These are phyloP conservation scores for Teratosphaeria gauchensis DNA, from an alignment of 2,329 filamentous ascomycete species.

Conservation along the genomic window DNA sequence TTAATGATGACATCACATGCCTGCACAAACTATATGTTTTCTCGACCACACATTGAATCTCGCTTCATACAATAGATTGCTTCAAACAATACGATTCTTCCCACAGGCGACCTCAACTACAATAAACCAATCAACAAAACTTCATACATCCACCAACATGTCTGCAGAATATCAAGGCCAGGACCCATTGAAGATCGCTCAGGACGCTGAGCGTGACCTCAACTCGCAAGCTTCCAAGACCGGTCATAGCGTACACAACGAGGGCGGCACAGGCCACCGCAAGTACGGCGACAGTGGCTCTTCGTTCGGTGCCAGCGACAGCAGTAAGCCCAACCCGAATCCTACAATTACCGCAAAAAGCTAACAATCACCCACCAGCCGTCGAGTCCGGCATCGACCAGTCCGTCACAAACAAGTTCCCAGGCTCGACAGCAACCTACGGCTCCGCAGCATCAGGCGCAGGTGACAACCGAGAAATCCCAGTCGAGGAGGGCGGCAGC, in stretches of 20 bases:
- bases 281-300: not conserved
- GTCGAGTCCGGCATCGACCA: constrained; percentile 40
- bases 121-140: not conserved
- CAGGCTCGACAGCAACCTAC: constrained; percentile 34
- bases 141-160: constrained; percentile 23
- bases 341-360: not conserved
- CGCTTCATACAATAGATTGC: not conserved
- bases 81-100: not conserved
- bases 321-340: constrained; percentile 10
- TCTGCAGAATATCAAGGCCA: constrained; percentile 33
- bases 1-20: not conserved
- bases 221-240: constrained; percentile 34
- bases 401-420: constrained; percentile 32
- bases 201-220: constrained; percentile 40
- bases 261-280: constrained; percentile 3
- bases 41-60: not conserved
- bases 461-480: constrained; percentile 40
- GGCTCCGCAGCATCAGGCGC: constrained; percentile 35
- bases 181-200: constrained; percentile 35
- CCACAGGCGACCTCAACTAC: not conserved
- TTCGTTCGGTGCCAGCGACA: constrained; percentile 22
- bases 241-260: constrained; percentile 21
- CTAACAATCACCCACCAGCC: constrained; percentile 20
- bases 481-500: constrained; percentile 36
- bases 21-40: not conserved